Base-by-base conservation (phyloP, 225 moss, liverwort and hornwort genomes). In the Climacium dendroides region DNA sequence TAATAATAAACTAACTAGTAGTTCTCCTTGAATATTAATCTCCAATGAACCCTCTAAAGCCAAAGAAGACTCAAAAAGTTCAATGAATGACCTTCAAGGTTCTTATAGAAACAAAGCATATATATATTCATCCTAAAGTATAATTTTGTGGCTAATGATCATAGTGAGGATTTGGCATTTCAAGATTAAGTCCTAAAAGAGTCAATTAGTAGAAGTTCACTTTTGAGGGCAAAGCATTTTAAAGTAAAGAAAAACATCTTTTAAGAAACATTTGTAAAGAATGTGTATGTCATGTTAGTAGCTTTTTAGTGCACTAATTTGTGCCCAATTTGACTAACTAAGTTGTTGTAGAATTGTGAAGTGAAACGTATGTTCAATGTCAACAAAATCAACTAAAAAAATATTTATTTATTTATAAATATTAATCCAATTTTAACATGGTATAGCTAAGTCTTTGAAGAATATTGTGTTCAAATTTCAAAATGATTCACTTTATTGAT, bases 121-220 rank as follows among this genome's bases (percentile, higher is more conserved):
- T 8, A 9, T 1, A 13, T 34, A 12, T 34, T 34, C 13, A 35
- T 53, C 9, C 1, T 22, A 23, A 5, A 23, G 2, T 52, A 22
- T 14, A 23, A 23, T 52, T 75, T 22, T 35, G 5, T 14, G 3
- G 1, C 9, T 35, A 52, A 22, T 35, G 23, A 75, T 75, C 0
- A 35, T 14, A 14, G 23, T 48, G 1, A 48, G 0, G 0, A 1
- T 20, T 7, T 4, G 1, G 19, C 0, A 0, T 74, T 73, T 4
- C 1, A 73, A 0, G 7, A 2, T 18, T 47, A 30, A 73, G 0
- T 29, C 24, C 0, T 39, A 39, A 30, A 50, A 1, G 2, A 32
- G 0, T 12, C 0, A 10, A 47, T 47, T 47, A 47, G 47, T 48
- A 13, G 13, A 74, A 50, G 8, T 30, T 13, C 11, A 18, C 5